Percentiles rank a stretch among this genome's conserved stretches.
Conservation (phyloP, 208 protist genomes). For the Trypanosoma congolense region DNA sequence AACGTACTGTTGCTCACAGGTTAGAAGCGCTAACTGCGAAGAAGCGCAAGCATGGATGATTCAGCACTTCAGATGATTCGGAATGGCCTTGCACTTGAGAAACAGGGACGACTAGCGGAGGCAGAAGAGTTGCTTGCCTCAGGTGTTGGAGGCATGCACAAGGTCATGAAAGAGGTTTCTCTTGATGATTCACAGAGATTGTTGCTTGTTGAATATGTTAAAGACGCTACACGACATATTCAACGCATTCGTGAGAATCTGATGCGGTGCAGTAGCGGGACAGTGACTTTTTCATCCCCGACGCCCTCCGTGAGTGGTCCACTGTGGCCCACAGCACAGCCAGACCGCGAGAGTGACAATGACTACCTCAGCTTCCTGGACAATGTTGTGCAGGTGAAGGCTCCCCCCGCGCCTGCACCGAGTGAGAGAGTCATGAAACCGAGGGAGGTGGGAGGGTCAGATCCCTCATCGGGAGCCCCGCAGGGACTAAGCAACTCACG, state of each 20-base stretch:
- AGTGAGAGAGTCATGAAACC: too few relatives aligned
- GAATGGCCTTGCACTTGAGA: conserved; percentile 53
- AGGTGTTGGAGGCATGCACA: conserved; percentile 42
- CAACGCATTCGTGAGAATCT: conserved; percentile 32
- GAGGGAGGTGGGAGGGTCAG: too few relatives aligned
- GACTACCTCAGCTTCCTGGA: conserved; percentile 32
- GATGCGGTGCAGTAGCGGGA: not conserved
- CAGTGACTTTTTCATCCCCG: too few relatives aligned
- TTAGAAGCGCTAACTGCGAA: too few relatives aligned
- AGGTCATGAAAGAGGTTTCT: conserved; percentile 23
- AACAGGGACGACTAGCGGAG: conserved; percentile 30
- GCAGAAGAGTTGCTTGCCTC: conserved; percentile 75
- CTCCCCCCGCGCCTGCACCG: too few relatives aligned
- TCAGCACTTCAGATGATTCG: conserved; percentile 29
- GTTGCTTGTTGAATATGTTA: conserved; percentile 50
- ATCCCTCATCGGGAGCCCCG: too few relatives aligned
- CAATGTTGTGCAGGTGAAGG: not conserved
- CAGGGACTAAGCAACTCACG: too few relatives aligned
- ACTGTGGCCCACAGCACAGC: not conserved
- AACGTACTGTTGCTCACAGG: too few relatives aligned
- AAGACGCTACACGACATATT: conserved; percentile 53
- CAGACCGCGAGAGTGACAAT: not conserved
- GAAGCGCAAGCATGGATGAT: conserved; percentile 6
- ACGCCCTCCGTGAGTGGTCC: too few relatives aligned
- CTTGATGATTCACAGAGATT: conserved; percentile 33